Evolutionary conservation across 495 filamentous ascomycete species (phyloP).

Genomic region (Penicillium riverlandense): DNA sequence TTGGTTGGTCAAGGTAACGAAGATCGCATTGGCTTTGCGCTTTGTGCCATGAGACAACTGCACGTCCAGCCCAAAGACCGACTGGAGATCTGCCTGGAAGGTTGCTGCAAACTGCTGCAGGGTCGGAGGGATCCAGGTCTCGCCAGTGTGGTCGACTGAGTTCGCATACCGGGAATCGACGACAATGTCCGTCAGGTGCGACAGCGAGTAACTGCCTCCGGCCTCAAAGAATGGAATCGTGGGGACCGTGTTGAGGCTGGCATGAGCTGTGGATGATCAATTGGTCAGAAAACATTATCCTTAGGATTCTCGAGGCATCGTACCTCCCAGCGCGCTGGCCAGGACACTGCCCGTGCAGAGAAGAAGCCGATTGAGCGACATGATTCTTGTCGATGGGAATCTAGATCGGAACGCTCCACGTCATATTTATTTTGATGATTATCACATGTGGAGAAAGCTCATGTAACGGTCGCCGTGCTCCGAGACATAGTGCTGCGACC

Average conservation of each 20-base stretch:
- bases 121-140: slow-evolving; percentile 43
- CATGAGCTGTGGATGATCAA: background rate
- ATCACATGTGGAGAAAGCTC: background rate
- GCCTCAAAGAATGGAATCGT: slow-evolving; percentile 26
- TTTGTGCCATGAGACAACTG: slow-evolving; percentile 8
- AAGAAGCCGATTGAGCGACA: too few relatives aligned
- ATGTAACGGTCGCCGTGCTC: too few relatives aligned
- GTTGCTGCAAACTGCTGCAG: slow-evolving; percentile 34
- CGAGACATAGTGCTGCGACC: slow-evolving; percentile 6
- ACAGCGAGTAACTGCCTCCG: slow-evolving; percentile 19
- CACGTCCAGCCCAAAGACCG: slow-evolving; percentile 18
- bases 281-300: too few relatives aligned
- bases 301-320: too few relatives aligned
- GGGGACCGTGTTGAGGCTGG: slow-evolving; percentile 20
- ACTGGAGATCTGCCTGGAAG: slow-evolving; percentile 32
- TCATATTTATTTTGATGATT: background rate
- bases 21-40: slow-evolving; percentile 25
- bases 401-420: background rate
- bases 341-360: too few relatives aligned
- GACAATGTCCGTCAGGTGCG: slow-evolving; percentile 26
- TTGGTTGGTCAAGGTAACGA: slow-evolving; percentile 35
- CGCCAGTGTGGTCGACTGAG: slow-evolving; percentile 26
- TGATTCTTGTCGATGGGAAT: too few relatives aligned
- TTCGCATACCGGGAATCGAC: slow-evolving; percentile 33
- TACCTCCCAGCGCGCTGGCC: too few relatives aligned